A percentile compares a stretch with the other conserved stretches of the same genome.
Conservation (phyloP, 129 eudicot genomes). For the Escallonia herrerae region DNA sequence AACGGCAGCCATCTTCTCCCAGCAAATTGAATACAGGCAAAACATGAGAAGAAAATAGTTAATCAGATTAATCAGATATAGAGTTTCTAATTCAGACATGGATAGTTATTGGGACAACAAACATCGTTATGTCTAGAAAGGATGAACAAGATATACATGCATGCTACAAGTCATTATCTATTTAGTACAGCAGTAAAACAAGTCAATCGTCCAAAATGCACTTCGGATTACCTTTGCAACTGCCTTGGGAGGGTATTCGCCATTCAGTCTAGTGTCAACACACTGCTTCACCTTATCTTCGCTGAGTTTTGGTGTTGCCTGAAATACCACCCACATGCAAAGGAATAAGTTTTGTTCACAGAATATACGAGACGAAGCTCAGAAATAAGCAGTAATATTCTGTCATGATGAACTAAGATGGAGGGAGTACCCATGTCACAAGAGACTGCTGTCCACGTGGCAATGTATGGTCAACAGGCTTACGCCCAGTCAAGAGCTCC, state of each 20-base stretch:
- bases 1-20: constrained; percentile 81
- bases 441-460: constrained; percentile 97
- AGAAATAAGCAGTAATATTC: not conserved
- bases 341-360: not conserved
- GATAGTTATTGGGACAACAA: not conserved
- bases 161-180: too few relatives aligned
- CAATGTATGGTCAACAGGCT: constrained; percentile 91
- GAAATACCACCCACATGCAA: constrained; percentile 6
- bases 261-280: constrained; percentile 67
- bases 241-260: constrained; percentile 83
- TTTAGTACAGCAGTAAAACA: too few relatives aligned
- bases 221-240: constrained; percentile 67
- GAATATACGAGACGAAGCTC: not conserved
- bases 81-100: not conserved
- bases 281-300: constrained; percentile 91
- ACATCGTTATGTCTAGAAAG: too few relatives aligned
- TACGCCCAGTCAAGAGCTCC: constrained; percentile 83
- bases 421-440: constrained; percentile 73
- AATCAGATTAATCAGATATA: not conserved
- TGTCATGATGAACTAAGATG: not conserved
- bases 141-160: too few relatives aligned
- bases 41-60: not conserved
- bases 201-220: not conserved
- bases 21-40: not conserved
- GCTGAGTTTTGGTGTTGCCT: constrained; percentile 92